These are phyloP conservation scores for Linum tenue DNA, from an alignment of 345 rosid genomes.

Conservation along the genomic window DNA sequence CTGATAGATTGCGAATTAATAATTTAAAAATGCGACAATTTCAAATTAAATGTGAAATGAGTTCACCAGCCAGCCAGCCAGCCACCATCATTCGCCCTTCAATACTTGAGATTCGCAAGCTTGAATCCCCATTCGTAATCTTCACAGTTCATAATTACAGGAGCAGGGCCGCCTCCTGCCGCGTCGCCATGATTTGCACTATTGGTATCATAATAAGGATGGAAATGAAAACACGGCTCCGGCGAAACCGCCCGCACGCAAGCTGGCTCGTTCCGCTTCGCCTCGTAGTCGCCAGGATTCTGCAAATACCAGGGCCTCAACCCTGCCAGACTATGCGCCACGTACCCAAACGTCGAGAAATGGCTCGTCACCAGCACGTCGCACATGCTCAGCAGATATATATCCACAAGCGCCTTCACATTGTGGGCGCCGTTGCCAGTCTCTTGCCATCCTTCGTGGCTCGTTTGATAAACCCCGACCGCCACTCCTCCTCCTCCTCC, in stretches of 20 bases:
- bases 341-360: conserved; percentile 30
- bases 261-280: conserved; percentile 8
- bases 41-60: no score
- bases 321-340: conserved; percentile 28
- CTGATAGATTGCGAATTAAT: no score
- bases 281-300: conserved; percentile 8
- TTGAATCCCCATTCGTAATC: conserved; percentile 14
- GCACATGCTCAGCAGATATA: conserved; percentile 23
- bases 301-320: conserved; percentile 22
- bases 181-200: neutral
- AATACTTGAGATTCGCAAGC: neutral
- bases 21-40: no score
- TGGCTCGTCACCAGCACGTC: conserved; percentile 23
- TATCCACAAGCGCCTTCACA: conserved; percentile 23
- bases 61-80: no score
- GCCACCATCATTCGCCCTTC: no score
- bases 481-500: conserved; percentile 7
- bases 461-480: conserved; percentile 24
- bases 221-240: conserved; percentile 23
- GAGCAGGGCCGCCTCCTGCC: neutral
- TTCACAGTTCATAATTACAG: conserved; percentile 13
- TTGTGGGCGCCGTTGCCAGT: conserved; percentile 17
- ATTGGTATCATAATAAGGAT: conserved; percentile 7
- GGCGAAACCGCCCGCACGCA: conserved; percentile 11
- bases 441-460: conserved; percentile 23